These are phyloP conservation scores for Uronychia binucleata DNA, from an alignment of 73 alveolate genomes.

Conservation along the genomic window DNA sequence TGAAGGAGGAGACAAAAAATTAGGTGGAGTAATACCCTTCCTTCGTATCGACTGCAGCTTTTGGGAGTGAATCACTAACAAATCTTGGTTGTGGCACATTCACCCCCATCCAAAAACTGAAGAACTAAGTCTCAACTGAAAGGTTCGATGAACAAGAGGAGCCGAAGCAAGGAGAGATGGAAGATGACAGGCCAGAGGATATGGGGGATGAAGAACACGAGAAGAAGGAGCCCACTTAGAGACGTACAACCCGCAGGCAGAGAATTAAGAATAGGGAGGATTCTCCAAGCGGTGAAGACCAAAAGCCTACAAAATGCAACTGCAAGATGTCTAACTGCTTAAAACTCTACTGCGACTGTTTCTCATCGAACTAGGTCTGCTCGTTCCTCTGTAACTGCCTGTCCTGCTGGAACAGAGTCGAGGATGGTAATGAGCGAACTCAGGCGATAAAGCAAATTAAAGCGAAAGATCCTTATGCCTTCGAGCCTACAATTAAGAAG, in stretches of 20 bases:
- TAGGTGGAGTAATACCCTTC: no score
- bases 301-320: slow-evolving; percentile 60
- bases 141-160: no score
- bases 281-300: not conserved
- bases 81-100: no score
- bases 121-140: no score
- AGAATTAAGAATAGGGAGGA: not conserved
- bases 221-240: not conserved
- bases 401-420: not conserved
- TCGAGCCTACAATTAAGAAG: not conserved
- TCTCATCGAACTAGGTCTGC: slow-evolving; percentile 64
- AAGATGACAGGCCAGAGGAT: not conserved
- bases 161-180: no score
- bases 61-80: no score
- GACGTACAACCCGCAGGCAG: no score
- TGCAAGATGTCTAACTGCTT: slow-evolving; percentile 90
- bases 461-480: not conserved
- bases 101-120: no score
- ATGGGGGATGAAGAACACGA: not conserved
- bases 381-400: not conserved
- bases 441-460: not conserved
- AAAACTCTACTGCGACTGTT: slow-evolving; percentile 94
- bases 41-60: no score
- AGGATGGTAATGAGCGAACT: not conserved
- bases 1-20: no score